Evolutionary conservation across 805 yeast genomes (phyloP).

Genomic region (Suhomyces vadensis): DNA sequence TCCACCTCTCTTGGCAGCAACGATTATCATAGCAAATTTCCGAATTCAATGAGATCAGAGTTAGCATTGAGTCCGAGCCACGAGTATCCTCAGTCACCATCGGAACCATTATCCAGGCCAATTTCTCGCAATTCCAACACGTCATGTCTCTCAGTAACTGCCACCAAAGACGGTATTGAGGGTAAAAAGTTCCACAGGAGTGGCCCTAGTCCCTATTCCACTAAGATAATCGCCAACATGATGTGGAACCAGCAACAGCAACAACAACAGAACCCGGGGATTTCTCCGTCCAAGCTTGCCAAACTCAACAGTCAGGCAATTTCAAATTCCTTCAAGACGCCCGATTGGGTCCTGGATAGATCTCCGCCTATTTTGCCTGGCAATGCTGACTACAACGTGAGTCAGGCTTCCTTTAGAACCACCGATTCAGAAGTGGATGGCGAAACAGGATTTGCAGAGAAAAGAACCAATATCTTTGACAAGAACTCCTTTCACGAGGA

Average conservation of each 20-base stretch:
- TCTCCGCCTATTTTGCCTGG: background rate
- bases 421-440: slow-evolving; percentile 34
- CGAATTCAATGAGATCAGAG: background rate
- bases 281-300: background rate
- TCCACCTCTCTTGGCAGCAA: background rate
- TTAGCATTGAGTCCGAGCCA: background rate
- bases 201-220: slow-evolving; percentile 39
- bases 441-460: slow-evolving; percentile 16
- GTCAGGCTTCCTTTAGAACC: slow-evolving; percentile 22
- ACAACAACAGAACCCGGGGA: background rate
- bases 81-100: background rate
- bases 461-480: slow-evolving; percentile 14
- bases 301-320: background rate
- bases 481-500: slow-evolving; percentile 8
- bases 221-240: slow-evolving; percentile 32
- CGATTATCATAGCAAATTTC: background rate
- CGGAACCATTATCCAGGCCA: slow-evolving; percentile 50
- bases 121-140: slow-evolving; percentile 62
- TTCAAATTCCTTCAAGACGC: background rate
- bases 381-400: slow-evolving; percentile 6
- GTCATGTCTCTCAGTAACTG: slow-evolving; percentile 70
- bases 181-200: slow-evolving; percentile 56
- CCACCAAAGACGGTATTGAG: slow-evolving; percentile 73
- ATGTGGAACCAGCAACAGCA: slow-evolving; percentile 19
- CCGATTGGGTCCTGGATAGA: background rate